Conservation (phyloP, 805 yeast genomes). For the Saturnispora sekii region DNA sequence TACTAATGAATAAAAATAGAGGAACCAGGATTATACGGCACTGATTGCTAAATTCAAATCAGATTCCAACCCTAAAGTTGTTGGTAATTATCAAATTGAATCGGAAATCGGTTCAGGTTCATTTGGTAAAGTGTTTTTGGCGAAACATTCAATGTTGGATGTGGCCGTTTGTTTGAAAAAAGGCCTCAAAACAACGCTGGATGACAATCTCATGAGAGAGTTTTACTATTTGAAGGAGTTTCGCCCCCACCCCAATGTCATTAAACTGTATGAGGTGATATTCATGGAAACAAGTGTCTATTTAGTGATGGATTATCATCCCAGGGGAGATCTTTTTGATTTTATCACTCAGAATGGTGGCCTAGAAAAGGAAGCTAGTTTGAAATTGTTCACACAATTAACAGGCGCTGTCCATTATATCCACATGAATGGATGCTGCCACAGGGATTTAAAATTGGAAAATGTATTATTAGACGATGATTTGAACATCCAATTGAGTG, state of each 20-base stretch:
- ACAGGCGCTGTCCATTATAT: slow-evolving; percentile 66
- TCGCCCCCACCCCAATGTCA: slow-evolving; percentile 65
- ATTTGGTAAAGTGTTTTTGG: slow-evolving; percentile 86
- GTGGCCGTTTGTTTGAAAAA: slow-evolving; percentile 79
- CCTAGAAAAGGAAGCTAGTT: slow-evolving; percentile 41
- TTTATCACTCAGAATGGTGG: slow-evolving; percentile 45
- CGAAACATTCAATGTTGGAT: slow-evolving; percentile 64
- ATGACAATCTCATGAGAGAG: slow-evolving; percentile 83
- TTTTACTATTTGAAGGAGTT: slow-evolving; percentile 82
- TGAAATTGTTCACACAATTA: slow-evolving; percentile 52
- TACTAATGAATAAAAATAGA: slow-evolving; percentile 11
- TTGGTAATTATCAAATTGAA: slow-evolving; percentile 72
- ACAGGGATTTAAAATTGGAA: slow-evolving; percentile 91
- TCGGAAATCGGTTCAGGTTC: slow-evolving; percentile 84
- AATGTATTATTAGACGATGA: slow-evolving; percentile 60
- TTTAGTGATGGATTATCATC: slow-evolving; percentile 86
- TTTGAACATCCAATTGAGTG: slow-evolving; percentile 66
- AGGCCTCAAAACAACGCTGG: slow-evolving; percentile 41
- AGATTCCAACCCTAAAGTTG: slow-evolving; percentile 40
- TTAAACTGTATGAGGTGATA: slow-evolving; percentile 76
- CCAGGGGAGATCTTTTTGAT: slow-evolving; percentile 68
- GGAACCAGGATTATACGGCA: slow-evolving; percentile 29
- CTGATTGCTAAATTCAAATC: slow-evolving; percentile 27
- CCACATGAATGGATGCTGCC: slow-evolving; percentile 75
- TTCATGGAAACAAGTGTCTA: slow-evolving; percentile 73